Evolutionary conservation across 2,329 filamentous ascomycete genomes (phyloP).

Genomic region (Aspergillus proliferans): DNA sequence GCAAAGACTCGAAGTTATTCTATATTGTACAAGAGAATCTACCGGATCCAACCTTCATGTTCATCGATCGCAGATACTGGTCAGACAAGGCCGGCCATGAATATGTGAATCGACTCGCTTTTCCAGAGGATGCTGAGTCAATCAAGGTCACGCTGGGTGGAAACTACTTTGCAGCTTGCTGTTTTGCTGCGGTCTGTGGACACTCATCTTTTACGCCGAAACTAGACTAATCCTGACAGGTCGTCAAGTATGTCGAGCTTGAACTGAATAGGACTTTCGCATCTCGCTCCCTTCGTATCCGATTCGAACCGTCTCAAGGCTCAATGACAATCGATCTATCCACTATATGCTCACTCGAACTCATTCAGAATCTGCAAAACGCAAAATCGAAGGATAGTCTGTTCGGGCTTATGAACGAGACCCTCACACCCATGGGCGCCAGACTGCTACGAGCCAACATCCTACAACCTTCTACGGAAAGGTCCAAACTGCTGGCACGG

Average conservation of each 20-base stretch:
- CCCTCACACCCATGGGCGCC: slow-evolving; percentile 79
- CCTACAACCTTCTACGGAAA: slow-evolving; percentile 75
- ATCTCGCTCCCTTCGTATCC: slow-evolving; percentile 74
- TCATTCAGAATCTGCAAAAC: slow-evolving; percentile 79
- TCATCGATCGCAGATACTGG: slow-evolving; percentile 74
- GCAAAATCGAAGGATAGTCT: slow-evolving; percentile 74
- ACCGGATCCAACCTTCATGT: slow-evolving; percentile 54
- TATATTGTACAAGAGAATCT: slow-evolving; percentile 68
- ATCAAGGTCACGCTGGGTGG: slow-evolving; percentile 72
- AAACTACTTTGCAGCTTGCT: slow-evolving; percentile 82
- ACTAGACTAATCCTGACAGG: slow-evolving; percentile 45
- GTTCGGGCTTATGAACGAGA: slow-evolving; percentile 79
- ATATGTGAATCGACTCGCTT: slow-evolving; percentile 71
- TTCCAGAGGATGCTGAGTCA: slow-evolving; percentile 70
- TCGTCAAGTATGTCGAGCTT: slow-evolving; percentile 71
- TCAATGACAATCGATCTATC: slow-evolving; percentile 94
- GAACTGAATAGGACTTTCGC: slow-evolving; percentile 63
- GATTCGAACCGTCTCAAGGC: slow-evolving; percentile 80
- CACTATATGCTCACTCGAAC: slow-evolving; percentile 77
- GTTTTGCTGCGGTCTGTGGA: slow-evolving; percentile 68
- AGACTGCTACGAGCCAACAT: slow-evolving; percentile 79
- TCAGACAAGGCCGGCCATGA: slow-evolving; percentile 71
- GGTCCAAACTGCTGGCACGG: slow-evolving; percentile 60
- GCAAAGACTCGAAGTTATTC: slow-evolving; percentile 69
- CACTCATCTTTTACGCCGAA: background rate